These are phyloP conservation scores for Ceratobasidium sp. DNA, from an alignment of 1,284 basidiomycete genomes.

Conservation along the genomic window DNA sequence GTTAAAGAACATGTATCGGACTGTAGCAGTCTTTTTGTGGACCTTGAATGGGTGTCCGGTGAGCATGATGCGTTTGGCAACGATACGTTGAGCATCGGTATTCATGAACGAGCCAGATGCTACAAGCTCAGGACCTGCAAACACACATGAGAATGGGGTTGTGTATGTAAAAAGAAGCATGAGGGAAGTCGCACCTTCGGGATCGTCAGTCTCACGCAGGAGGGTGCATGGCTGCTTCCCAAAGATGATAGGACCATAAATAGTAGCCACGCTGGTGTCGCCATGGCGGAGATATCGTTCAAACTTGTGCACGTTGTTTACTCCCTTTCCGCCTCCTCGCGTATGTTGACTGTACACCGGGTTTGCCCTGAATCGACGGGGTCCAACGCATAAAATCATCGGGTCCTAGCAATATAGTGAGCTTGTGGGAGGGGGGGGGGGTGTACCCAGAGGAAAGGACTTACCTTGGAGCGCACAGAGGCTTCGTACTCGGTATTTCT, in stretches of 20 bases:
- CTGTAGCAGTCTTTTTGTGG: slow-evolving; percentile 96
- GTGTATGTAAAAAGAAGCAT: too few relatives aligned
- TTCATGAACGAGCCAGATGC: slow-evolving; percentile 90
- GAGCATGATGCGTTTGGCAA: slow-evolving; percentile 92
- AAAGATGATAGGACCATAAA: slow-evolving; percentile 90
- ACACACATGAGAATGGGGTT: background rate
- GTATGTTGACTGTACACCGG: slow-evolving; percentile 95
- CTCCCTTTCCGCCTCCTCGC: slow-evolving; percentile 86
- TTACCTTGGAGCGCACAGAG: slow-evolving; percentile 89
- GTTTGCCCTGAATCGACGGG: slow-evolving; percentile 83
- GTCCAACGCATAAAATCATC: slow-evolving; percentile 88
- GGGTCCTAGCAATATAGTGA: slow-evolving; percentile 69
- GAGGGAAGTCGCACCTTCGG: slow-evolving; percentile 61
- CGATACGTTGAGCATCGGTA: slow-evolving; percentile 90
- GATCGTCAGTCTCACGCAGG: slow-evolving; percentile 71
- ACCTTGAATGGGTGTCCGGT: slow-evolving; percentile 98
- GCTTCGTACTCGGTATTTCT: slow-evolving; percentile 95
- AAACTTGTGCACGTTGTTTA: slow-evolving; percentile 98
- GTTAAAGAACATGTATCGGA: slow-evolving; percentile 99
- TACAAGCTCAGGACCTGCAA: slow-evolving; percentile 81
- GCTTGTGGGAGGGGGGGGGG: too few relatives aligned
- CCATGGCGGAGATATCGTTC: slow-evolving; percentile 92
- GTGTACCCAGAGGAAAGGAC: slow-evolving; percentile 40
- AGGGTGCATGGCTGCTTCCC: slow-evolving; percentile 85
- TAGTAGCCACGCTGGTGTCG: slow-evolving; percentile 81